Conservation (phyloP, 2,329 filamentous ascomycete genomes). For the Clonostachys byssicola region DNA sequence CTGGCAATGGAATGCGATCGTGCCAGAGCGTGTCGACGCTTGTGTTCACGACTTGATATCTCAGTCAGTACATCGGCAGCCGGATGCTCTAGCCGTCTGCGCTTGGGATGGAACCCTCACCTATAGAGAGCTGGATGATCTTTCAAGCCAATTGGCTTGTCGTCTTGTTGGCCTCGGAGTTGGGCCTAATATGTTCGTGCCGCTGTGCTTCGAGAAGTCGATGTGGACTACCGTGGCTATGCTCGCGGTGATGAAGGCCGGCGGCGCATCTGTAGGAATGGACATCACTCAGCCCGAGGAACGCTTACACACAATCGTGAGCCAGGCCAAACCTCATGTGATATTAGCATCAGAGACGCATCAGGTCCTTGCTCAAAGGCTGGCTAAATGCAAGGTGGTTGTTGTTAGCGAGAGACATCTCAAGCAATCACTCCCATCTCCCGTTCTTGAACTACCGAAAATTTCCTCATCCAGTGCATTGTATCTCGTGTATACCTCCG, state of each 20-base stretch:
- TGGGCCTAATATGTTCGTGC: conserved; percentile 14
- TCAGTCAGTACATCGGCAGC: conserved; percentile 4
- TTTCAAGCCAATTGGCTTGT: conserved; percentile 5
- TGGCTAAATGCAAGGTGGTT: background rate
- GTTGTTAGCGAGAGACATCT: no score
- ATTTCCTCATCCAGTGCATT: background rate
- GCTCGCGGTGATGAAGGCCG: conserved; percentile 25
- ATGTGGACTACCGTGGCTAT: conserved; percentile 22
- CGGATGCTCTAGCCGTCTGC: conserved; percentile 16
- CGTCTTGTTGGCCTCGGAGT: conserved; percentile 11
- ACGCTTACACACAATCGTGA: conserved; percentile 1
- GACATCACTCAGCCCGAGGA: conserved; percentile 24
- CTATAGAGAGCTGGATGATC: conserved; percentile 12
- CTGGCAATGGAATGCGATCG: background rate
- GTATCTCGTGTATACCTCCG: conserved; percentile 7
- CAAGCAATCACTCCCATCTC: background rate
- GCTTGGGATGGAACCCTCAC: conserved; percentile 15
- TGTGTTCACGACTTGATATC: background rate
- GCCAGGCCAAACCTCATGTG: background rate
- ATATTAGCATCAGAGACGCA: conserved; percentile 1
- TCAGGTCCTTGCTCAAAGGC: background rate
- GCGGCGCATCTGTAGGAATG: conserved; percentile 20
- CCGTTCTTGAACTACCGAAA: background rate
- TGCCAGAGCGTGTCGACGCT: background rate
- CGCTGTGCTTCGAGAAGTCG: conserved; percentile 29